These are phyloP conservation scores for Salix udensis DNA, from an alignment of 345 rosid species.

Conservation along the genomic window DNA sequence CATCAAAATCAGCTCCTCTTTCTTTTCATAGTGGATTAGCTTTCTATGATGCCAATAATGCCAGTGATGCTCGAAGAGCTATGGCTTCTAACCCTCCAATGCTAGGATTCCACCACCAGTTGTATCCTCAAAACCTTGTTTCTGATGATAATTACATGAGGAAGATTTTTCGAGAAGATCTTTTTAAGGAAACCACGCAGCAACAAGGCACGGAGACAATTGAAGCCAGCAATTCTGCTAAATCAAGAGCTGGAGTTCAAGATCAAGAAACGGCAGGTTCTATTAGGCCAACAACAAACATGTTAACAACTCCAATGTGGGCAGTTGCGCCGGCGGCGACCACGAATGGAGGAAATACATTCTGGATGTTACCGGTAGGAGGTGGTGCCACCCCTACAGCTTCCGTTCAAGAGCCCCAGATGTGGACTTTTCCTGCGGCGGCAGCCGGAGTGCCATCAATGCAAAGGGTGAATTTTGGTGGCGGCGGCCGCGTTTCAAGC, in stretches of 20 bases:
- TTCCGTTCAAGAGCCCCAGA: slow-evolving; percentile 36
- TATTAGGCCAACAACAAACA: slow-evolving; percentile 31
- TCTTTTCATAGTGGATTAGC: slow-evolving; percentile 55
- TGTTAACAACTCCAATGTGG: slow-evolving; percentile 60
- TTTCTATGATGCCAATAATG: slow-evolving; percentile 30
- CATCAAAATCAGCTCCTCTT: slow-evolving; percentile 53
- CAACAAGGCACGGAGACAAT: slow-evolving; percentile 15
- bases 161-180: slow-evolving; percentile 60
- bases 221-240: slow-evolving; percentile 20
- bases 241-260: slow-evolving; percentile 25
- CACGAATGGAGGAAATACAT: slow-evolving; percentile 59
- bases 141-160: slow-evolving; percentile 32
- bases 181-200: slow-evolving; percentile 48
- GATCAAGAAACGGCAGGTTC: slow-evolving; percentile 41
- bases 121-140: slow-evolving; percentile 37
- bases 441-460: slow-evolving; percentile 13
- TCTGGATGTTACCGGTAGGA: slow-evolving; percentile 80
- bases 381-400: slow-evolving; percentile 19
- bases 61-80: slow-evolving; percentile 23
- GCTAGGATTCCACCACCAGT: slow-evolving; percentile 58
- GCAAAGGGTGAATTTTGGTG: slow-evolving; percentile 38
- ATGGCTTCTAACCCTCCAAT: slow-evolving; percentile 33
- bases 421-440: slow-evolving; percentile 64
- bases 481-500: slow-evolving; percentile 39
- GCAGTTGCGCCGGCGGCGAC: slow-evolving; percentile 52